These are phyloP conservation scores for Quercus rubra DNA, from an alignment of 306 rosid genomes.

Conservation along the genomic window DNA sequence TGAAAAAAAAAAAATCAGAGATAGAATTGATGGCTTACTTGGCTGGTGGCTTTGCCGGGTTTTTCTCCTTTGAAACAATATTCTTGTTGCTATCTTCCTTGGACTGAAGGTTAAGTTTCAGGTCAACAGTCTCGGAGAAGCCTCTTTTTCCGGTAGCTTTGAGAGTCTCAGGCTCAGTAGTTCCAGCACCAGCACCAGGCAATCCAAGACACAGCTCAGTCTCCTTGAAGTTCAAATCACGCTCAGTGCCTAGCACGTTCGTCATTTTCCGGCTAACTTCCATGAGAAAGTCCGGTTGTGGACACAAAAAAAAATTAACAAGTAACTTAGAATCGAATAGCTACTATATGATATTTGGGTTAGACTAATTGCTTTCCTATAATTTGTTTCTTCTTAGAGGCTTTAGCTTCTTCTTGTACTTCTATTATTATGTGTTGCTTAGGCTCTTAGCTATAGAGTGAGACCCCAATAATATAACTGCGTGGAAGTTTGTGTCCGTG, in stretches of 20 bases:
- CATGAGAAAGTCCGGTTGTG: conserved; percentile 9
- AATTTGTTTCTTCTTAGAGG: background rate
- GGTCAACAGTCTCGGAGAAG: conserved; percentile 87
- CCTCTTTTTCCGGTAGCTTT: conserved; percentile 79
- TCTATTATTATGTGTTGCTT: conserved; percentile 44
- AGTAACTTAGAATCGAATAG: too few species aligned
- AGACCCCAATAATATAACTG: conserved; percentile 58
- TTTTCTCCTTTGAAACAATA: conserved; percentile 49
- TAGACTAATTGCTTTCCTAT: conserved; percentile 13
- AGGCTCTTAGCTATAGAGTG: conserved; percentile 32
- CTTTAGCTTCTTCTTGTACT: conserved; percentile 7
- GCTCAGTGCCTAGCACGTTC: conserved; percentile 29
- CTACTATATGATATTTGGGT: background rate
- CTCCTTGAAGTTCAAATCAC: conserved; percentile 66
- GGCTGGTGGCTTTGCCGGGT: conserved; percentile 80
- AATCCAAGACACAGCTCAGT: conserved; percentile 93
- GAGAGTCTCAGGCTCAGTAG: conserved; percentile 51
- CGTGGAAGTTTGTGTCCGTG: conserved; percentile 54
- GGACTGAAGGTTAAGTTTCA: conserved; percentile 68
- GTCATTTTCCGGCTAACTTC: conserved; percentile 43
- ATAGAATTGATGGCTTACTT: conserved; percentile 41
- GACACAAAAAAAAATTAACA: background rate
- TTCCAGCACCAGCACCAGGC: conserved; percentile 46
- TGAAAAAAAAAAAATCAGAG: background rate
- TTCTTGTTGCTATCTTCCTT: conserved; percentile 52